Percentiles rank a stretch among this genome's conserved stretches.
Conservation (phyloP, 2,329 filamentous ascomycete species). For the Pseudocercospora crystallina region DNA sequence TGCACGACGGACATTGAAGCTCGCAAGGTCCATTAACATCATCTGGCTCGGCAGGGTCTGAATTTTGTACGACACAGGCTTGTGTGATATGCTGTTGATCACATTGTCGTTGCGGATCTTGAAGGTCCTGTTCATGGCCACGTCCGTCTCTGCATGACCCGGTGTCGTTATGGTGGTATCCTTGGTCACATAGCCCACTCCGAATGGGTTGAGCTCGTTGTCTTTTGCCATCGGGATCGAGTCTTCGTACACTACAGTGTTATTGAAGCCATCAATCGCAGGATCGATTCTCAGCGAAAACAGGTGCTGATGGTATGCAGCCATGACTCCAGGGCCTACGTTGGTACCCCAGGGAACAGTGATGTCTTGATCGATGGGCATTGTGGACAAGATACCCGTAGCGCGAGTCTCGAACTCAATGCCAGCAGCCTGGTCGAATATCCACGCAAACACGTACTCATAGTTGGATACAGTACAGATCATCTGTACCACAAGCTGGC, state of each 20-base stretch:
- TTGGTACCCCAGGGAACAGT: constrained; percentile 67
- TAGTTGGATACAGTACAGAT: constrained; percentile 96
- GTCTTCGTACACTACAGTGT: constrained; percentile 53
- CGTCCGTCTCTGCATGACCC: constrained; percentile 70
- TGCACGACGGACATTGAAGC: constrained; percentile 40
- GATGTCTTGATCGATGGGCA: constrained; percentile 67
- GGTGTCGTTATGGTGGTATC: constrained; percentile 76
- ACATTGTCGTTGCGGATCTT: constrained; percentile 84
- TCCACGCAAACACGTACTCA: constrained; percentile 84
- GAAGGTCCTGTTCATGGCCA: constrained; percentile 80
- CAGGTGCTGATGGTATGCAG: constrained; percentile 73
- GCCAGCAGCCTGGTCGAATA: constrained; percentile 88
- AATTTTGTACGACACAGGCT: constrained; percentile 77
- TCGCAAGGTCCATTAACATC: too few species aligned
- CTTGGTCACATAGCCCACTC: constrained; percentile 85
- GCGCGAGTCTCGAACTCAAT: constrained; percentile 77
- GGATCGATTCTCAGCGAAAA: constrained; percentile 58
- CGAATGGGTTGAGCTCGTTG: constrained; percentile 79
- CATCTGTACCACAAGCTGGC: constrained; percentile 84
- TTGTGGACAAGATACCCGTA: constrained; percentile 75
- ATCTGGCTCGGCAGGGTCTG: too few species aligned
- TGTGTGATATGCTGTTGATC: constrained; percentile 81
- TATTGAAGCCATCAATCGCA: constrained; percentile 46
- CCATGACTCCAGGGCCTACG: constrained; percentile 68
- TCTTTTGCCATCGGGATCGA: constrained; percentile 50